phyloP scores from a whole-genome alignment of 1,139 yeast species.

The Candida sp. region DNA sequence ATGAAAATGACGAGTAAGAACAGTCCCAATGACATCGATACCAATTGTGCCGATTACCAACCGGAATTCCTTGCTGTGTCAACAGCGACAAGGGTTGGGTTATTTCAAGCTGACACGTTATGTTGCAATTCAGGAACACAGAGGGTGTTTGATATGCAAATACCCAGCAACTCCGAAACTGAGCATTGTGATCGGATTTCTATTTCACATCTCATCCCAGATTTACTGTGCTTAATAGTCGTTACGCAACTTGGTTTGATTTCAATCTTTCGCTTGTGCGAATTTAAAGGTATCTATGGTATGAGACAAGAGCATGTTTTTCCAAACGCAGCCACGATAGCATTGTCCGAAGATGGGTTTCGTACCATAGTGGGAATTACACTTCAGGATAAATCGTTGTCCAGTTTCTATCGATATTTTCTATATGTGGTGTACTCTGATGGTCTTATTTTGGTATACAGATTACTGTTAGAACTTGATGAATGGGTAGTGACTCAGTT shows the following conservation, averaged over 20 bases:
- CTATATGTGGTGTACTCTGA: conserved; percentile 30
- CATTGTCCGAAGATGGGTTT: conserved; percentile 23
- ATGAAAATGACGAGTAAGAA: not conserved
- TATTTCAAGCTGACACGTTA: conserved; percentile 49
- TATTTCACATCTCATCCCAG: conserved; percentile 49
- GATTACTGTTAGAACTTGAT: not conserved
- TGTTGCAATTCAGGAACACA: conserved; percentile 49
- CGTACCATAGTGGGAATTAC: conserved; percentile 33
- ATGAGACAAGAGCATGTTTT: conserved; percentile 61
- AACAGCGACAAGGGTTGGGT: conserved; percentile 37
- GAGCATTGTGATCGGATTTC: conserved; percentile 50
- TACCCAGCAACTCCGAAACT: conserved; percentile 36
- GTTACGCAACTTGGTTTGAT: conserved; percentile 62
- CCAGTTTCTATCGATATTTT: conserved; percentile 16
- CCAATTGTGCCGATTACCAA: not conserved
- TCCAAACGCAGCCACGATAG: conserved; percentile 35
- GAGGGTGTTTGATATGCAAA: conserved; percentile 35
- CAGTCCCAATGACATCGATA: not conserved
- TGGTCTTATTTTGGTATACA: conserved; percentile 26
- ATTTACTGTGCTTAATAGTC: conserved; percentile 49
- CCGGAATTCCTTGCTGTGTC: conserved; percentile 38
- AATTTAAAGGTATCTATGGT: conserved; percentile 52
- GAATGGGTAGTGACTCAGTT: not conserved
- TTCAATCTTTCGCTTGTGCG: conserved; percentile 54
- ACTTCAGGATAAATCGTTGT: conserved; percentile 18